Percentiles rank a stretch among this genome's conserved stretches.
Evolutionary conservation across 2,329 filamentous ascomycete genomes (phyloP).

Genomic region (Graphilbum fragrans): DNA sequence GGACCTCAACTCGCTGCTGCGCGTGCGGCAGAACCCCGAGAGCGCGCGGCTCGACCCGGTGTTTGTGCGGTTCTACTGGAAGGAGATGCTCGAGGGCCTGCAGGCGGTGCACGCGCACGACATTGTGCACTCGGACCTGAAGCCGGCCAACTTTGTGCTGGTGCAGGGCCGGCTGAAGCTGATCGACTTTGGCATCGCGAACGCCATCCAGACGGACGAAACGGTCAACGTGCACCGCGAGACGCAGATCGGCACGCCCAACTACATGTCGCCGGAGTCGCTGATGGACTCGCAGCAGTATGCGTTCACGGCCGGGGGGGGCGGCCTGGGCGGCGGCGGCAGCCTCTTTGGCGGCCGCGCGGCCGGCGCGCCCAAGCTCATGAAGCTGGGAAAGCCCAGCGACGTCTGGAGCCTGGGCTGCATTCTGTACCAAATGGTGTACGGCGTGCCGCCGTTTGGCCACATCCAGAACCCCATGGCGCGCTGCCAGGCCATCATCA

Average conservation of each 20-base stretch:
- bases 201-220: slow-evolving; percentile 88
- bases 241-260: slow-evolving; percentile 87
- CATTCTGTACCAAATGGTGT: slow-evolving; percentile 96
- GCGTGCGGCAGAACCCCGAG: slow-evolving; percentile 57
- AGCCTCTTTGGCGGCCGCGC: slow-evolving; percentile 19
- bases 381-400: slow-evolving; percentile 91
- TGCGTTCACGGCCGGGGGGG: slow-evolving; percentile 17
- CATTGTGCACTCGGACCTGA: slow-evolving; percentile 93
- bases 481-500: slow-evolving; percentile 76
- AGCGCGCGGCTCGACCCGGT: slow-evolving; percentile 70
- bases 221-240: slow-evolving; percentile 97
- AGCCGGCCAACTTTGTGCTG: slow-evolving; percentile 93
- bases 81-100: slow-evolving; percentile 96
- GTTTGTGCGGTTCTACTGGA: slow-evolving; percentile 97
- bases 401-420: slow-evolving; percentile 96
- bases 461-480: slow-evolving; percentile 83
- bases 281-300: slow-evolving; percentile 69
- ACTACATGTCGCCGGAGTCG: slow-evolving; percentile 97
- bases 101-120: slow-evolving; percentile 79
- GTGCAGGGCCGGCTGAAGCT: slow-evolving; percentile 85
- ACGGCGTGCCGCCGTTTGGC: slow-evolving; percentile 89
- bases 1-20: slow-evolving; percentile 79
- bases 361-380: slow-evolving; percentile 55
- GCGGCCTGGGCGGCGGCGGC: slow-evolving; percentile 7
- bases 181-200: slow-evolving; percentile 97